Conservation (phyloP, 2,329 filamentous ascomycete genomes). For the Fusarium miscanthi region DNA sequence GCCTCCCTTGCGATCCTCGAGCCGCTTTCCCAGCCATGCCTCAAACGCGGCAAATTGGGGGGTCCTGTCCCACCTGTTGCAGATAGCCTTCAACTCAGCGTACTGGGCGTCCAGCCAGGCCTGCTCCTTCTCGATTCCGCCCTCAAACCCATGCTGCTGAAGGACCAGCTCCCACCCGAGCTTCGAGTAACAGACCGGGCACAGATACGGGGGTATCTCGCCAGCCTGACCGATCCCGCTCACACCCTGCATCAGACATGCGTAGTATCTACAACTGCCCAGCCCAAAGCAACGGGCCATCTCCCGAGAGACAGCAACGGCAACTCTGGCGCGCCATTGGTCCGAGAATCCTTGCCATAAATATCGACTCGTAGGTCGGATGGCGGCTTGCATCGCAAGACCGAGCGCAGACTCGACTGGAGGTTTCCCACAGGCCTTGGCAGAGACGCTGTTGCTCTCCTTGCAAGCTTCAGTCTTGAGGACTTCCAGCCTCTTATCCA, state of each 20-base stretch:
- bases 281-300: conserved; percentile 75
- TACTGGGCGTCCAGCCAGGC: conserved; percentile 51
- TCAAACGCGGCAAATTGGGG: conserved; percentile 59
- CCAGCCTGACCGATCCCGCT: conserved; percentile 67
- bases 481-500: conserved; percentile 46
- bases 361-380: neutral
- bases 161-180: conserved; percentile 47
- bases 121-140: conserved; percentile 4
- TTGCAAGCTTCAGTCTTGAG: neutral
- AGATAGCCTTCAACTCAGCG: conserved; percentile 54
- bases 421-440: neutral
- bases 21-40: conserved; percentile 54
- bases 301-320: conserved; percentile 71
- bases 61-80: conserved; percentile 52
- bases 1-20: conserved; percentile 10
- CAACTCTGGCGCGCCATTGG: conserved; percentile 69
- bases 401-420: conserved; percentile 45
- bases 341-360: conserved; percentile 45
- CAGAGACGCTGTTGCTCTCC: neutral
- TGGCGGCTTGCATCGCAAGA: conserved; percentile 49
- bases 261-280: conserved; percentile 73
- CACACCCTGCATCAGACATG: conserved; percentile 72
- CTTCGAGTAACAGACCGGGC: conserved; percentile 69
- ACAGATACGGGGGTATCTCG: conserved; percentile 72
- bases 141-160: conserved; percentile 32